A percentile compares a stretch with the other conserved stretches of the same genome.
These are phyloP conservation scores for Picochlorum sp. DNA, from an alignment of 139 green algal species.

Conservation along the genomic window DNA sequence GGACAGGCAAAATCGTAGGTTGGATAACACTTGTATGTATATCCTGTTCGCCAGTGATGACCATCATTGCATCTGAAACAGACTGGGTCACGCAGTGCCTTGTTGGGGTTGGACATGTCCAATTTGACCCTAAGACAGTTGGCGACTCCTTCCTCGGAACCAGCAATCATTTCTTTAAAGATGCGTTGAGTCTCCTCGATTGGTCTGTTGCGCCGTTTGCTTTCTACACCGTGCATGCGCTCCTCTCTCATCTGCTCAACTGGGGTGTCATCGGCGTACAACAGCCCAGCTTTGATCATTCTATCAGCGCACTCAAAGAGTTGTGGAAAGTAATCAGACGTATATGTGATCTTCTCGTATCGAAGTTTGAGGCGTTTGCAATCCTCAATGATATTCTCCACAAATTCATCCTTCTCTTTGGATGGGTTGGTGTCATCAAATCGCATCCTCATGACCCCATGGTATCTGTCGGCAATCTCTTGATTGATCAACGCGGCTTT, in stretches of 20 bases:
- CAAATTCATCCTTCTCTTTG: conserved; percentile 99
- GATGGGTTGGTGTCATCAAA: conserved; percentile 99
- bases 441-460: conserved; percentile 75
- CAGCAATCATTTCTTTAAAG: conserved; percentile 89
- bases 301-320: conserved; percentile 59
- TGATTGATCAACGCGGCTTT: conserved; percentile 88
- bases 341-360: conserved; percentile 76
- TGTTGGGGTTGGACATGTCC: conserved; percentile 71
- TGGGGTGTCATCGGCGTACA: conserved; percentile 94
- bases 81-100: conserved; percentile 89
- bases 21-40: conserved; percentile 92
- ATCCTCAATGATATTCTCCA: conserved; percentile 92
- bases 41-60: conserved; percentile 85
- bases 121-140: conserved; percentile 91
- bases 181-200: conserved; percentile 79
- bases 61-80: conserved; percentile 86
- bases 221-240: conserved; percentile 76
- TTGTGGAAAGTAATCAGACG: conserved; percentile 82
- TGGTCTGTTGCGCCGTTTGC: conserved; percentile 42
- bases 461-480: conserved; percentile 87
- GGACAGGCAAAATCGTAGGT: conserved; percentile 98
- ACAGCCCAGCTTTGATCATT: conserved; percentile 79
- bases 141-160: conserved; percentile 50
- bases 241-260: conserved; percentile 86
- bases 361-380: conserved; percentile 72